phyloP scores from a whole-genome alignment of 2,329 filamentous ascomycete species.

The Diplodia intermedia region DNA sequence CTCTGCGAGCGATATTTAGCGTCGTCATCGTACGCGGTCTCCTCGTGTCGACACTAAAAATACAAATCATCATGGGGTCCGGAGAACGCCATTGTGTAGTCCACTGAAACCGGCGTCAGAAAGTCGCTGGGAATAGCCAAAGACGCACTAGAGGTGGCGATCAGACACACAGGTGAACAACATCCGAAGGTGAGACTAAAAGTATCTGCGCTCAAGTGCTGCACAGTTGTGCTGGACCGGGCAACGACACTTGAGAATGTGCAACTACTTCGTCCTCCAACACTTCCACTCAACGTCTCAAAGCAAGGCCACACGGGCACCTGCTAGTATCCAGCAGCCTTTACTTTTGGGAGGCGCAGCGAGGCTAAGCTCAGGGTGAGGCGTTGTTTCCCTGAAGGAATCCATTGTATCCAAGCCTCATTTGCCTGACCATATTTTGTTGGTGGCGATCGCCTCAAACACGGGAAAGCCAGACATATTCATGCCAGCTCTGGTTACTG shows the following conservation, averaged over 20 bases:
- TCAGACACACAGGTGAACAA: too few relatives aligned
- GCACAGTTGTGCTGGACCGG: not conserved
- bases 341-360: conserved; percentile 2
- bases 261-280: not conserved
- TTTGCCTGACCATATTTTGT: not conserved
- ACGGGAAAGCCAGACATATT: not conserved
- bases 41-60: too few relatives aligned
- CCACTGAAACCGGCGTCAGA: too few relatives aligned
- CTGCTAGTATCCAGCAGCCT: not conserved
- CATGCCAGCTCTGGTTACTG: not conserved
- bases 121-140: too few relatives aligned
- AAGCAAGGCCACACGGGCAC: not conserved
- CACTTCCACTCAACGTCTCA: not conserved
- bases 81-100: too few relatives aligned
- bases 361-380: not conserved
- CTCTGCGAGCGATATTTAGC: not conserved
- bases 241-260: not conserved
- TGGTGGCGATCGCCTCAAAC: not conserved
- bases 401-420: not conserved
- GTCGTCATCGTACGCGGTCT: too few relatives aligned
- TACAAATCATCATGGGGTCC: too few relatives aligned
- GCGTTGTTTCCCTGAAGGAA: not conserved
- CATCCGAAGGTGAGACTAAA: not conserved
- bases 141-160: too few relatives aligned
- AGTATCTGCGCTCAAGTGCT: not conserved